Base-by-base conservation (phyloP, 2,329 filamentous ascomycete genomes). In the Ceratocystis harringtonii region DNA sequence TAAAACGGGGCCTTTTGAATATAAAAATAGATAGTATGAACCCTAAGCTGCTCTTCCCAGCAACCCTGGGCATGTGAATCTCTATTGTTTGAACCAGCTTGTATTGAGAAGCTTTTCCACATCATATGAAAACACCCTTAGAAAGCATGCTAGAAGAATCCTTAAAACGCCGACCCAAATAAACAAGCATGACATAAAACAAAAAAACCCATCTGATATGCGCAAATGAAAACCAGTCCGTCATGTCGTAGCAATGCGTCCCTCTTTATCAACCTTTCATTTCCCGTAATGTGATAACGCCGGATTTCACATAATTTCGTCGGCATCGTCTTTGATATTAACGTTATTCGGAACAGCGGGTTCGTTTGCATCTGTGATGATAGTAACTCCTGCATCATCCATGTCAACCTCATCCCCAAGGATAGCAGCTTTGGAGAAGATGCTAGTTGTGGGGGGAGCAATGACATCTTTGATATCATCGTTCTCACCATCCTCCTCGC, bases 401-500 rank as follows among this genome's bases (percentile, higher is more conserved):
- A 62, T 65, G 30, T 57, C 45, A 32, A 55, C 64, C 22, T 65
- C 60, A 25, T 15, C 36, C n/a, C 48, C 55, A 6, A 30, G 55
- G 7, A 65, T 41, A 28, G 17, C 28, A 15, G 55, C 63, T 36
- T 19, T 19, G 8, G 57, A 43, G 44, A 61, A 65, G 25, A 30
- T 43, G 8, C 57, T 61, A 6, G 57, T 10, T 10, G 52, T 65
- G 25, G 19, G 17, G n/a, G 45, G 15, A n/a, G 22, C 8, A 48
- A 58, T 32, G 15, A 19, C 25, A 10, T 67, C 61, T 5, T 32
- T 57, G 28, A 36, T 57, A 2, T 61, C 25, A 36, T 52, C 62
- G 25, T 64, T 44, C 65, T 67, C 68, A 25, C 68, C 66, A 17
- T 63, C 36, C 12, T 68, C 68, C 63, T 67, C 68, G n/a, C 65